These are phyloP conservation scores for Saccharomycopsis capsularis DNA, from an alignment of 805 yeast species.

Conservation along the genomic window DNA sequence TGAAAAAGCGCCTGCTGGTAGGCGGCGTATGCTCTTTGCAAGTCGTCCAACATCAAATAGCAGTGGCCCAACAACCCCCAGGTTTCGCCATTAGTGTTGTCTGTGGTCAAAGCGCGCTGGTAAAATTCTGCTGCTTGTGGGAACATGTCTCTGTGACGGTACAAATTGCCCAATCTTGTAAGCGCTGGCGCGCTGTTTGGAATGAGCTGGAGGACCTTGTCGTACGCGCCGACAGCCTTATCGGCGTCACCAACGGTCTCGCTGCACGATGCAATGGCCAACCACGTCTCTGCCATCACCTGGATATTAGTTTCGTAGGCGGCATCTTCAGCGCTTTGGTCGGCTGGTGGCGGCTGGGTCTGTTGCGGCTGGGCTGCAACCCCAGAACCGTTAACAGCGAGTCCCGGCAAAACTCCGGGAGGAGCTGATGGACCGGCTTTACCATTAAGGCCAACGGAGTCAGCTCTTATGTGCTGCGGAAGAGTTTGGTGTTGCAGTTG, in stretches of 20 bases:
- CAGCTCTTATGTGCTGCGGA: not conserved
- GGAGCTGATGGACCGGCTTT: not conserved
- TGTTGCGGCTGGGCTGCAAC: not conserved
- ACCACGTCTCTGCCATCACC: conserved; percentile 79
- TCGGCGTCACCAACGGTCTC: conserved; percentile 85
- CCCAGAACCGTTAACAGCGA: no score
- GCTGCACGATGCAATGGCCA: conserved; percentile 56
- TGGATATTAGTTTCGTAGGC: conserved; percentile 23
- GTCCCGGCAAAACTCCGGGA: no score
- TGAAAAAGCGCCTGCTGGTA: conserved; percentile 94
- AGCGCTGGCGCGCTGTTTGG: conserved; percentile 83
- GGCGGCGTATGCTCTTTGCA: conserved; percentile 92
- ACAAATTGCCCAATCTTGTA: conserved; percentile 79
- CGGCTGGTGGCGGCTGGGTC: not conserved
- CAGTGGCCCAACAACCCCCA: conserved; percentile 98
- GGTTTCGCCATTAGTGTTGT: conserved; percentile 88
- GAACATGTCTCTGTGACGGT: conserved; percentile 83
- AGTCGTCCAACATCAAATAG: conserved; percentile 91
- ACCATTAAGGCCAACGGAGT: not conserved
- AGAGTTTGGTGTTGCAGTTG: not conserved
- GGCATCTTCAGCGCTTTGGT: conserved; percentile 4
- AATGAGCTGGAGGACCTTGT: conserved; percentile 78
- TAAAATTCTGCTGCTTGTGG: conserved; percentile 92
- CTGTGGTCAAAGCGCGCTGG: conserved; percentile 74
- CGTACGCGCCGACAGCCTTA: conserved; percentile 82